phyloP scores from a whole-genome alignment of 1,284 basidiomycete species.

The Thecaphora thlaspeos region DNA sequence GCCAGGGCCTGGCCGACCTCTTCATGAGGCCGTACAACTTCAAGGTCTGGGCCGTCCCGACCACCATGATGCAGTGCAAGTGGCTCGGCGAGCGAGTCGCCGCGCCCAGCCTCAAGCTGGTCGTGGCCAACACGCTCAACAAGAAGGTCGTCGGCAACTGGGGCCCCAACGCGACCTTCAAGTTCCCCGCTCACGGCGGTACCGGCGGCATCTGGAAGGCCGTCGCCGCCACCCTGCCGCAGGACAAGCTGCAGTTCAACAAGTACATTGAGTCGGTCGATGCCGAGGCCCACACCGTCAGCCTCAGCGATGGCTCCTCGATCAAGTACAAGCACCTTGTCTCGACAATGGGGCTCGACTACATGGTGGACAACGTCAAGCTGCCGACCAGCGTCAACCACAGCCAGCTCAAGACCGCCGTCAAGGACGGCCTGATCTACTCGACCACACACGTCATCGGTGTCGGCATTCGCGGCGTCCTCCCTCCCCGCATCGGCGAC shows the following conservation, averaged over 20 bases:
- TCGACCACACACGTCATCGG: conserved; percentile 63
- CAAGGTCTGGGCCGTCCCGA: conserved; percentile 64
- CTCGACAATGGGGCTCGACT: conserved; percentile 62
- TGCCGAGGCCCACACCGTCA: conserved; percentile 58
- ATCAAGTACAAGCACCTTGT: conserved; percentile 62
- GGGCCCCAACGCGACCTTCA: conserved; percentile 64
- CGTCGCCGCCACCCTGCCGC: conserved; percentile 61
- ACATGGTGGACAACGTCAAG: conserved; percentile 58
- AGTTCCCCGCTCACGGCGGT: conserved; percentile 63
- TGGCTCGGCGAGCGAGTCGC: conserved; percentile 65
- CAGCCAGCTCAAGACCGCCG: conserved; percentile 57
- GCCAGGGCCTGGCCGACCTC: conserved; percentile 61
- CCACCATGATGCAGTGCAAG: conserved; percentile 63
- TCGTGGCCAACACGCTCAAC: conserved; percentile 62
- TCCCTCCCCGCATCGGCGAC: conserved; percentile 63
- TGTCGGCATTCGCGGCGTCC: conserved; percentile 61
- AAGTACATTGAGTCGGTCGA: conserved; percentile 59
- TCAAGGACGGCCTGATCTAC: conserved; percentile 60
- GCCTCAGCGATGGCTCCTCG: conserved; percentile 59
- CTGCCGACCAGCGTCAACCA: conserved; percentile 58
- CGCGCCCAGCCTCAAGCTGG: conserved; percentile 62
- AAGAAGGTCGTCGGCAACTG: conserved; percentile 63
- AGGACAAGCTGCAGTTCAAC: conserved; percentile 59
- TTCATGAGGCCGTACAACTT: conserved; percentile 65
- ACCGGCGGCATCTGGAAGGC: conserved; percentile 65